phyloP scores from a whole-genome alignment of 1,284 basidiomycete species.

The Ceratobasidium theobromae region DNA sequence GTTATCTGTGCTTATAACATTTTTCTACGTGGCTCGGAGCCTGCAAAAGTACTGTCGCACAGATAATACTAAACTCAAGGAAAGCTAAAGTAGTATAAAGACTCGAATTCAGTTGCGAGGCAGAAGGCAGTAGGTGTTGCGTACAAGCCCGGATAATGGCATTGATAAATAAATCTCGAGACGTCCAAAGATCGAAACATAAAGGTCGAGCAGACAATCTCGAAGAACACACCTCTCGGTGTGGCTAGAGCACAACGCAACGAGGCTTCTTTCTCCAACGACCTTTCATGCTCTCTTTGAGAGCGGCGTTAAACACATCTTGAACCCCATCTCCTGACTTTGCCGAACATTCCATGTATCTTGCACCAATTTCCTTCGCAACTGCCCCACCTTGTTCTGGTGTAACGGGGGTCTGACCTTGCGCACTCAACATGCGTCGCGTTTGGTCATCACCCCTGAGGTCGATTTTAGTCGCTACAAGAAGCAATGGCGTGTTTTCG shows the following conservation, averaged over 20 bases:
- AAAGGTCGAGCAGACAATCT: not conserved
- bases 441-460: constrained; percentile 86
- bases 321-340: constrained; percentile 88
- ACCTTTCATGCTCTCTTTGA: constrained; percentile 82
- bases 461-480: constrained; percentile 94
- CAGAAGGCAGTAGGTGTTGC: constrained; percentile 9
- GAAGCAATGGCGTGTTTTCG: constrained; percentile 87
- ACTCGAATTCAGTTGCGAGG: constrained; percentile 24
- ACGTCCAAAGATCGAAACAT: constrained; percentile 17
- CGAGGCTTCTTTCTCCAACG: constrained; percentile 69
- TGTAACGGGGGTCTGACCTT: constrained; percentile 84
- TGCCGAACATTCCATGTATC: constrained; percentile 93
- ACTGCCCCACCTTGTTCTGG: constrained; percentile 76
- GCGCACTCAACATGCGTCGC: constrained; percentile 87
- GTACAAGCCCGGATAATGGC: constrained; percentile 8
- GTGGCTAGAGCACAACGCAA: constrained; percentile 71
- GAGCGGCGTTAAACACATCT: constrained; percentile 89
- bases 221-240: not conserved
- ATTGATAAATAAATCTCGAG: constrained; percentile 12
- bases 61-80: constrained; percentile 2
- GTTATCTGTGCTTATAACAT: constrained; percentile 13
- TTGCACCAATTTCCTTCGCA: constrained; percentile 91
- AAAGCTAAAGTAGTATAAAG: constrained; percentile 1
- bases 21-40: constrained; percentile 27
- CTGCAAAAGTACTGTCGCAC: constrained; percentile 12